phyloP scores from a whole-genome alignment of 208 protist species.

The Wallacemonas sp. region DNA sequence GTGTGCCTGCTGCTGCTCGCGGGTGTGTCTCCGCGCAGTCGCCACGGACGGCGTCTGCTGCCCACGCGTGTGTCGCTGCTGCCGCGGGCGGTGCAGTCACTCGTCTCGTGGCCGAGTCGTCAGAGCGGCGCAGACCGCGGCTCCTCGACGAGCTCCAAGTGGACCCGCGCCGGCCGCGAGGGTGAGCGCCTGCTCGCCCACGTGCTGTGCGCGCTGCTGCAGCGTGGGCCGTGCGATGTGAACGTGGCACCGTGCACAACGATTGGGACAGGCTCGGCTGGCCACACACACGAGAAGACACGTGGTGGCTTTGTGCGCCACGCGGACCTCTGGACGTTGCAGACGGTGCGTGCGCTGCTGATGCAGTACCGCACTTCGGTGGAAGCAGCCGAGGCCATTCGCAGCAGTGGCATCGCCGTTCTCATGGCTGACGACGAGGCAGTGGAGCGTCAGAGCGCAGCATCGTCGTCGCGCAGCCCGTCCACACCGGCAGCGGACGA shows the following conservation, averaged over 20 bases:
- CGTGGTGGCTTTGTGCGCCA: neutral
- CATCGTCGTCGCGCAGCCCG: neutral
- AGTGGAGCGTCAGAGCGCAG: neutral
- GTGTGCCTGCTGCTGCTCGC: conserved; percentile 43
- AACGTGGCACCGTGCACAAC: too few species aligned
- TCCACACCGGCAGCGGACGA: neutral
- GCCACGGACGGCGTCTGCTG: conserved; percentile 33
- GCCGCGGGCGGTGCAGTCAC: conserved; percentile 27
- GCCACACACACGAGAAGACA: neutral
- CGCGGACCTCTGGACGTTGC: neutral
- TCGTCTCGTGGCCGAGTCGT: neutral
- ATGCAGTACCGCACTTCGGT: neutral
- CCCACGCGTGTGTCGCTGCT: conserved; percentile 19
- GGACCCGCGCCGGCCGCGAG: neutral
- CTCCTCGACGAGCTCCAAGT: neutral
- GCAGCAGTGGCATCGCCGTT: too few species aligned
- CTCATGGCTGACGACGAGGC: neutral
- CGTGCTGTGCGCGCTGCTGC: conserved; percentile 11
- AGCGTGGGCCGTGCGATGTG: neutral
- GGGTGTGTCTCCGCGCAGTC: conserved; percentile 39
- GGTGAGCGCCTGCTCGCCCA: neutral
- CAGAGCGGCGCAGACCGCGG: neutral
- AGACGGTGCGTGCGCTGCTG: neutral
- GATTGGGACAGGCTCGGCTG: neutral
- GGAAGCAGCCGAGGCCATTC: neutral